Evolutionary conservation across 306 rosid genomes (phyloP).

Genomic region (Comarum palustre): DNA sequence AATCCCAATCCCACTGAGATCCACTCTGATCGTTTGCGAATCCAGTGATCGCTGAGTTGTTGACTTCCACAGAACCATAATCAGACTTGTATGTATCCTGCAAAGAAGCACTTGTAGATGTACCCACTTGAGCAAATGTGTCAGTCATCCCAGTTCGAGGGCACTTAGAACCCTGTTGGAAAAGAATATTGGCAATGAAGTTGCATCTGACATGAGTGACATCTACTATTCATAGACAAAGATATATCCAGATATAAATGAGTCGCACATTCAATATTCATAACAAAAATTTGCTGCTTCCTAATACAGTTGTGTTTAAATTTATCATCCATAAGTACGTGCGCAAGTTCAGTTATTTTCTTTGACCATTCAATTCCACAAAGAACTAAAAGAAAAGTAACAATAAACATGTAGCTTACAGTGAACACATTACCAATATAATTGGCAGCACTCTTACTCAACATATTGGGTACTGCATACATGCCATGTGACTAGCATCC

Average conservation of each 20-base stretch:
- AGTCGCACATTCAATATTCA: background rate
- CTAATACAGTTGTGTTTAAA: background rate
- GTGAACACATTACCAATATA: background rate
- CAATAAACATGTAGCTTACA: background rate
- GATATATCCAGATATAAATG: constrained; percentile 2
- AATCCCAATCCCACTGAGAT: constrained; percentile 94
- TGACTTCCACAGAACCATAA: constrained; percentile 68
- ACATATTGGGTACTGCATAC: background rate
- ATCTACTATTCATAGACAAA: background rate
- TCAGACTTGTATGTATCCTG: constrained; percentile 77
- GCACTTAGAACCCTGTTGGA: constrained; percentile 73
- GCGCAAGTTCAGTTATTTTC: background rate
- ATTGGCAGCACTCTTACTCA: background rate
- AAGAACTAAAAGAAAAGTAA: background rate
- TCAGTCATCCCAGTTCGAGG: constrained; percentile 65
- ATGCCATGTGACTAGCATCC: background rate
- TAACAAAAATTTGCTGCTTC: background rate
- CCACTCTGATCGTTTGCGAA: constrained; percentile 64
- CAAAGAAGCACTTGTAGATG: constrained; percentile 51
- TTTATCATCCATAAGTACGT: background rate
- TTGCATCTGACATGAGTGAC: background rate
- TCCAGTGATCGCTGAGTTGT: constrained; percentile 63
- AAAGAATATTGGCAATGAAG: constrained; percentile 2
- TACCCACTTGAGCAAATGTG: constrained; percentile 56
- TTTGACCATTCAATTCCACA: background rate